Evolutionary conservation across 129 eudicot genomes (phyloP).

Genomic region (Escallonia rubra): DNA sequence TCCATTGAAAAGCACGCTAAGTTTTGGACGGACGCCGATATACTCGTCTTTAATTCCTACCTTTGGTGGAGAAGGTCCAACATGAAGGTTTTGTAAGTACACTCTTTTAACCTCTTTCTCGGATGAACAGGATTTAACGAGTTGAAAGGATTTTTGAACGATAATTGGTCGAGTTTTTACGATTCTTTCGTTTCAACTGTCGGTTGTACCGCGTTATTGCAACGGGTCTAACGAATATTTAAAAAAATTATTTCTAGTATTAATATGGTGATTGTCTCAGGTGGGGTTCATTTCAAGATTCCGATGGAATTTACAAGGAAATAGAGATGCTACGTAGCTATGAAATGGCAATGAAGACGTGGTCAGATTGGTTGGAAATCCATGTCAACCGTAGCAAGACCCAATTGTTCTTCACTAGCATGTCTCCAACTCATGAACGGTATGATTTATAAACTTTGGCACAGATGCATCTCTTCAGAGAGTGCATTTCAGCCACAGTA

Average conservation of each 20-base stretch:
- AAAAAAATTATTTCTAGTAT: too few relatives aligned
- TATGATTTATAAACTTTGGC: slow-evolving; percentile 1
- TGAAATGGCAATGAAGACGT: slow-evolving; percentile 46
- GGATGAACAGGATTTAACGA: background rate
- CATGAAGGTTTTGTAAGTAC: slow-evolving; percentile 15
- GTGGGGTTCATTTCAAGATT: slow-evolving; percentile 14
- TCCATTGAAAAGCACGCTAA: slow-evolving; percentile 47
- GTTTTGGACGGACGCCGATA: slow-evolving; percentile 65
- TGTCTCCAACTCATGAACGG: slow-evolving; percentile 32
- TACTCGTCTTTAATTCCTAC: slow-evolving; percentile 52
- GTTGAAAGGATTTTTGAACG: background rate
- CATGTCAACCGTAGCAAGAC: slow-evolving; percentile 29
- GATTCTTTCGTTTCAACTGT: too few relatives aligned
- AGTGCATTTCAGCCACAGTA: background rate
- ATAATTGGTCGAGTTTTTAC: background rate
- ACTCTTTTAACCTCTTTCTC: background rate
- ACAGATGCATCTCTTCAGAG: background rate
- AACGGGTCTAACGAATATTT: too few relatives aligned
- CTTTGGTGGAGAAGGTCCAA: slow-evolving; percentile 55
- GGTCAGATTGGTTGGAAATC: slow-evolving; percentile 49
- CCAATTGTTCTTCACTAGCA: slow-evolving; percentile 39
- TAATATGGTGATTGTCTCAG: background rate
- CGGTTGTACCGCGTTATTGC: too few relatives aligned
- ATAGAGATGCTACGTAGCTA: slow-evolving; percentile 24
- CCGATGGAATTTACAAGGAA: slow-evolving; percentile 22